phyloP scores from a whole-genome alignment of 164 flowering plant species.

The Annona squamosa region DNA sequence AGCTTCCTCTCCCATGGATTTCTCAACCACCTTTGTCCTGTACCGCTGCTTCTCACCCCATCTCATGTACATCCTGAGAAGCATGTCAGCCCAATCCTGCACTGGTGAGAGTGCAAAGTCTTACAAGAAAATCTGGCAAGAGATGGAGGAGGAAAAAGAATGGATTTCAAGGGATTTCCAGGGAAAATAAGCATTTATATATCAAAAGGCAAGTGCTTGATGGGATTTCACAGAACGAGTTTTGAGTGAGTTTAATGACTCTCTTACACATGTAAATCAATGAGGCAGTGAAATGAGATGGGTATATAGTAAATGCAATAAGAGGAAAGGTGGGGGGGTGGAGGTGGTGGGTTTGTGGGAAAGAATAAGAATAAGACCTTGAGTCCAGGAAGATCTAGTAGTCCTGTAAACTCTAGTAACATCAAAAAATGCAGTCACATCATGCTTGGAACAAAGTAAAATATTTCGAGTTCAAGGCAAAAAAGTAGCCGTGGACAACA shows the following conservation, averaged over 20 bases:
- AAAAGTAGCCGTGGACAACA: neutral
- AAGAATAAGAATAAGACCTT: too few species aligned
- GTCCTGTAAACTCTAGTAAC: neutral
- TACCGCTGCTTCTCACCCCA: slow-evolving; percentile 96
- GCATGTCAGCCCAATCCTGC: slow-evolving; percentile 99
- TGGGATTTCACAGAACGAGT: too few species aligned
- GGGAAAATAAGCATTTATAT: neutral
- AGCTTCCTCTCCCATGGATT: slow-evolving; percentile 91
- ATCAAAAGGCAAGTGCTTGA: too few species aligned
- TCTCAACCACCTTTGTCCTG: slow-evolving; percentile 84
- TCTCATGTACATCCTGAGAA: slow-evolving; percentile 93
- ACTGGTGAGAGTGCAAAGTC: slow-evolving; percentile 52
- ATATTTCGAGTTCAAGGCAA: too few species aligned
- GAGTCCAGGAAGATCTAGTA: neutral
- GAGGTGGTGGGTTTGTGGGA: too few species aligned
- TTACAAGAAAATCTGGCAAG: slow-evolving; percentile 10
- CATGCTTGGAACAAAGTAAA: neutral
- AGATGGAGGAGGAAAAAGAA: too few species aligned
- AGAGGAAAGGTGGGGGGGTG: too few species aligned
- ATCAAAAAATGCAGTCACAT: neutral
- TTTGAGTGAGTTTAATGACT: too few species aligned
- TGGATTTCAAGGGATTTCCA: neutral
- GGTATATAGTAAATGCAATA: too few species aligned
- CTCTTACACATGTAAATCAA: too few species aligned
- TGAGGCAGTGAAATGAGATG: too few species aligned